These are phyloP conservation scores for Basipetospora sp. DNA, from an alignment of 2,329 filamentous ascomycete genomes.

Conservation along the genomic window DNA sequence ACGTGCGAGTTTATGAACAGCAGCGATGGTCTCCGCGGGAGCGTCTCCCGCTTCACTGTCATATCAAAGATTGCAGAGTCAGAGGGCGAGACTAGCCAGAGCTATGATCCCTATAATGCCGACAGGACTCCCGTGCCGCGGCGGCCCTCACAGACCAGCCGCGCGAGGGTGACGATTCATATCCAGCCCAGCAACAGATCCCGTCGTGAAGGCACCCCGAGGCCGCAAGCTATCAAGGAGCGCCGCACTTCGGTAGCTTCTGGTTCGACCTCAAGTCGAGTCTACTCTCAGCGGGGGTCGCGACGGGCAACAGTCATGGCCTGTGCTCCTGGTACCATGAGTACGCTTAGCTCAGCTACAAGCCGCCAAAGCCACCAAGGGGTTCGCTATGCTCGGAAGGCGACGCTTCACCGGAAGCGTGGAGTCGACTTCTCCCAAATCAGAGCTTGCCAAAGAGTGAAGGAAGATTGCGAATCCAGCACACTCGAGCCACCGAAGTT, in stretches of 20 bases:
- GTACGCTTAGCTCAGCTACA: conserved; percentile 23
- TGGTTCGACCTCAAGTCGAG: too few species aligned
- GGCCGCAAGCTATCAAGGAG: too few species aligned
- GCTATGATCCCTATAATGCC: conserved; percentile 74
- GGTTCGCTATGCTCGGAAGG: conserved; percentile 25
- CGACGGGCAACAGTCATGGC: too few species aligned
- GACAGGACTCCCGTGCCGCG: conserved; percentile 35
- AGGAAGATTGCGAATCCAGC: background rate
- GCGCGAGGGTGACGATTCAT: conserved; percentile 56
- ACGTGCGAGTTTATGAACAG: conserved; percentile 43
- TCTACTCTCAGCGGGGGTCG: too few species aligned
- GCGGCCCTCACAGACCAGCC: conserved; percentile 35
- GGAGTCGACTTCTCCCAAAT: conserved; percentile 38
- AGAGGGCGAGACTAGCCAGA: conserved; percentile 37
- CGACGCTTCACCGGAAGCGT: conserved; percentile 32
- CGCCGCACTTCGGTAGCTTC: too few species aligned
- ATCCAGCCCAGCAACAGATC: conserved; percentile 18
- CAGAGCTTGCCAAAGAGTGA: background rate
- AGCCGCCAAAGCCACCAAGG: conserved; percentile 28
- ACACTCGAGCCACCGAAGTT: too few species aligned
- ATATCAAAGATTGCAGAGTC: conserved; percentile 46
- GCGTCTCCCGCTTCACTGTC: conserved; percentile 48
- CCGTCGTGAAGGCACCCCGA: conserved; percentile 5
- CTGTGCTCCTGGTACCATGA: conserved; percentile 13
- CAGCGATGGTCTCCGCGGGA: conserved; percentile 32